These are phyloP conservation scores for Erythrophleum ivorense DNA, from an alignment of 331 rosid species.

Conservation along the genomic window DNA sequence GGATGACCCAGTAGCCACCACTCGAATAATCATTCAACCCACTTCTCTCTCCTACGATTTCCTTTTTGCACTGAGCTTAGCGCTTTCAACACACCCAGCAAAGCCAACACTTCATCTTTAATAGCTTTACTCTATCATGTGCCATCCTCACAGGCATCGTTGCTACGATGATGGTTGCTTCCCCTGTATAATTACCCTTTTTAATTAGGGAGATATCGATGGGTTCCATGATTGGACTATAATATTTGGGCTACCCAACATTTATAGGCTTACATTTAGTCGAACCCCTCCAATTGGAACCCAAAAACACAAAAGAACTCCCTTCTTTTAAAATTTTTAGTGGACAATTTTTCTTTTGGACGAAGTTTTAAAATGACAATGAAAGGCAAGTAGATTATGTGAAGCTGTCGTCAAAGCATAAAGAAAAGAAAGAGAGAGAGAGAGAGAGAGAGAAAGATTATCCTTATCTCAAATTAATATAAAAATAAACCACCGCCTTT, in stretches of 20 bases:
- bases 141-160: slow-evolving; percentile 36
- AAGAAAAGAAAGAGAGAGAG: not conserved
- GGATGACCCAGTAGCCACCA: slow-evolving; percentile 43
- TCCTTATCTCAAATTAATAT: not conserved
- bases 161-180: slow-evolving; percentile 3
- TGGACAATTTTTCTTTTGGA: no score
- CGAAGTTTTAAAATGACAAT: no score
- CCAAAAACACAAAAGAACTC: not conserved
- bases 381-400: not conserved
- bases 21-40: slow-evolving; percentile 57
- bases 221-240: no score
- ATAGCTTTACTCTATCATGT: slow-evolving; percentile 29
- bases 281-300: not conserved
- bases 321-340: no score
- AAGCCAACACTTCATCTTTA: slow-evolving; percentile 42
- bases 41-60: slow-evolving; percentile 50
- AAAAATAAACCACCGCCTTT: not conserved
- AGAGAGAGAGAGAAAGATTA: not conserved
- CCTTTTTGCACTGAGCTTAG: slow-evolving; percentile 48
- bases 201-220: no score
- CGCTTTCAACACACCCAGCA: slow-evolving; percentile 43
- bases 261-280: not conserved
- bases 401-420: not conserved
- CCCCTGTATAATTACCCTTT: no score
- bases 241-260: not conserved